Evolutionary conservation across 1,139 yeast species (phyloP), one percentile per base, ranked within the genome.

Genomic region (Candida sp.): DNA sequence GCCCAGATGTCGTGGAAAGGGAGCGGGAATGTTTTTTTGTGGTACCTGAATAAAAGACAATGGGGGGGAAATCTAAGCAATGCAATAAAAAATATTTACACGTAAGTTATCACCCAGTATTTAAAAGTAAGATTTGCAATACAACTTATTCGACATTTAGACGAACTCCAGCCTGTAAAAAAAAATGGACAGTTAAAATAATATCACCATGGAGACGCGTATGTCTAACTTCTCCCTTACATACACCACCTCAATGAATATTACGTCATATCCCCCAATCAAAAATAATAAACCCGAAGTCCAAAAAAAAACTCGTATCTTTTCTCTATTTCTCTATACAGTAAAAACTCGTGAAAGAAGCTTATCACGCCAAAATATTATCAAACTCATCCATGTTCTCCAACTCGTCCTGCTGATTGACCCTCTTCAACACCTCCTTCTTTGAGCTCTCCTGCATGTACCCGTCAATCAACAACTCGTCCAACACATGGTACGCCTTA

Each of bases 401-500:
- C 49, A 88, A 73, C 46, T 79, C 84, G 60, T 88, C 90, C 75
- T 92, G 97, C 55, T 90, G 91, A 3, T 84, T 81, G 4, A 94
- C 88, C 49, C 90, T 76, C 57, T 86, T 80, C 59, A 93, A 72
- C 1, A 92, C 92, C 61, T 90, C 97, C 49, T 85, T 80, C 60
- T 88, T 87, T 9, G 94, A 87, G 45, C 92, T 83, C 66, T 94
- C 99, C 59, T 90, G 91, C 23, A 94, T 69, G 51, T 88, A 86
- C 0, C 99, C 99, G 62, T 85, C 90, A 44, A 77, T 86, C 74
- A 96, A 70, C 60, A 94, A 75, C 67, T 96, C 99, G 68, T 94
- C 98, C 58, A 96, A 75, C 17, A 94, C 88, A 68, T 90, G 90
- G 67, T 94, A 94, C 0, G 98, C 98, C 66, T 90, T 89, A 62